A percentile compares a stretch with the other conserved stretches of the same genome.
Conservation (phyloP, 768 basidiomycete genomes). For the Kwoniella newhampshirensis region DNA sequence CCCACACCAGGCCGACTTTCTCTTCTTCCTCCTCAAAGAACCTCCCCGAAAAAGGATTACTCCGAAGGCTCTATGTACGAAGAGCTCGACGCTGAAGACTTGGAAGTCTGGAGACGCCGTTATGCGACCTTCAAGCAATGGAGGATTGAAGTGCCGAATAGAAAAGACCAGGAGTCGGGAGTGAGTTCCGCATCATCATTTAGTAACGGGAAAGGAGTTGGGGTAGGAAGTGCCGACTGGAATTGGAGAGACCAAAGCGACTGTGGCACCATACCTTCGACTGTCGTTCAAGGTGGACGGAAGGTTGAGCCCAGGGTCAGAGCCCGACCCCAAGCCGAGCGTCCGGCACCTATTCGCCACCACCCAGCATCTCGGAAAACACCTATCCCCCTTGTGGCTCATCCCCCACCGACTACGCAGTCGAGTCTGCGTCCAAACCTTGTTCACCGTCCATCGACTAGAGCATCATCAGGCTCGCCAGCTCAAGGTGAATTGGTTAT, state of each 20-base stretch:
- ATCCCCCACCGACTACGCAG: neutral
- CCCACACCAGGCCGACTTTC: slow-evolving; percentile 19
- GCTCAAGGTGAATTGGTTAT: slow-evolving; percentile 8
- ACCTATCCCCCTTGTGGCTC: slow-evolving; percentile 15
- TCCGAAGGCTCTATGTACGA: slow-evolving; percentile 26
- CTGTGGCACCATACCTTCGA: slow-evolving; percentile 12
- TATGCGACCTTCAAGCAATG: slow-evolving; percentile 23
- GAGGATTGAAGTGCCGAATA: slow-evolving; percentile 15
- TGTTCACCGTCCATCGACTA: neutral
- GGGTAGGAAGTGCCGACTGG: slow-evolving; percentile 12
- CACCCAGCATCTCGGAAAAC: slow-evolving; percentile 2
- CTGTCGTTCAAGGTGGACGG: slow-evolving; percentile 3
- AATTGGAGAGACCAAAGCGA: slow-evolving; percentile 8
- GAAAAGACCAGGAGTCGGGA: neutral
- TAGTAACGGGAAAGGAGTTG: neutral
- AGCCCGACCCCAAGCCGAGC: slow-evolving; percentile 8
- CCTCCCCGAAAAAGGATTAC: slow-evolving; percentile 8
- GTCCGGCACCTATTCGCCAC: slow-evolving; percentile 3
- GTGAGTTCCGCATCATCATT: neutral
- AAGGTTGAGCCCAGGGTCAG: slow-evolving; percentile 1
- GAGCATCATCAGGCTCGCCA: neutral
- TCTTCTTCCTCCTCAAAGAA: slow-evolving; percentile 3
- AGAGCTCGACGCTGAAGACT: slow-evolving; percentile 7
- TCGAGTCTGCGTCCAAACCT: neutral
- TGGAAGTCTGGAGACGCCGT: slow-evolving; percentile 11